Base-by-base conservation (phyloP, 805 yeast genomes). In the Saccharomyces jurei region DNA sequence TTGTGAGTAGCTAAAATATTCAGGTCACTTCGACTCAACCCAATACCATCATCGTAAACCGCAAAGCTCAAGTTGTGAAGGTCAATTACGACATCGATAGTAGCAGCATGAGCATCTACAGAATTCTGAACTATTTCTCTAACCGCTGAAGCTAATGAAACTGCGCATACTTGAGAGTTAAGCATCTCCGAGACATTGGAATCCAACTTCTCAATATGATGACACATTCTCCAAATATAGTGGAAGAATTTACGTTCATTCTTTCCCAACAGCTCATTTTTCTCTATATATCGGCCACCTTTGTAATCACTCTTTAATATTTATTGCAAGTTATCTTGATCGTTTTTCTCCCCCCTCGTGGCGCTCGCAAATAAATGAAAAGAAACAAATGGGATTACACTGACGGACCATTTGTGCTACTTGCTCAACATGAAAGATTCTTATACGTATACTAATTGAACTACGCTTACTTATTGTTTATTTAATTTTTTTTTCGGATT, bases 21-120 rank as follows among this genome's bases (percentile, higher is more conserved):
- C 50, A 87, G 62, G 49, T 83, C 84, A 0, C 62, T 72, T 0
- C 76, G 74, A 4, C 58, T 54, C 2, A 91, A 80, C 0, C 97
- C 97, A 2, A 22, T 28, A 0, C 97, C 97, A 66, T 91, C 74
- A 67, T 91, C 97, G 1, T 57, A 56, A 0, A 88, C 83, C 4
- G 60, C 58, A 11, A 77, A 61, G 25, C 71, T 63, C 6, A 77
- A 59, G 1, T 70, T 60, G 0, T 61, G 51, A 3, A 71, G 60
- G 55, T 77, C 77, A 2, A 79, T 30, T 8, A 62, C 54, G 2
- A 82, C 69, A 2, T 57, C 30, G 5, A 81, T 63, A 2, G 56
- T 52, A 0, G 68, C 60, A 0, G 89, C 81, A 0, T 70, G 67
- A 0, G 86, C 77, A 62, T 84, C 88, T 0, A 82, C 60, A 46